Base-by-base conservation (phyloP, 192 early-diverging fungal genomes). In the Umbelopsis sp. region DNA sequence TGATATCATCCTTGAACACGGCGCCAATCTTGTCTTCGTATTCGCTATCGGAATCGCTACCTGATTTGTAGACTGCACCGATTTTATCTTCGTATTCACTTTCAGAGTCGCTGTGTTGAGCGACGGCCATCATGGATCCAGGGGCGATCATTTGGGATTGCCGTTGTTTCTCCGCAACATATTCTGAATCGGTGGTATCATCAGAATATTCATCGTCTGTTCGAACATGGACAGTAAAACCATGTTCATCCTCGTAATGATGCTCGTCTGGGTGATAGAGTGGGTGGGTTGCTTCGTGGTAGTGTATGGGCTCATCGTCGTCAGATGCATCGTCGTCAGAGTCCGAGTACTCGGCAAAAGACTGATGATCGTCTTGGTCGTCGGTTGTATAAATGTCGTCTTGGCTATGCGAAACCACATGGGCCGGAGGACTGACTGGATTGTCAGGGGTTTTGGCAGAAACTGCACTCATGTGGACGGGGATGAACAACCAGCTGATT, bases 171-270 rank as follows among this genome's bases (percentile, higher is more conserved):
- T 67, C 66, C 25, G 46, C 66, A 27, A 49, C 47, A 27, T 67
- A 67, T 49, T 67, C 67, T 50, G 67, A 68, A 50, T 49, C 49
- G 3, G 30, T 51, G 25, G 67, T 49, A 27, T 68, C 67, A 44
- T 68, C 67, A 50, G 47, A 37, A 11, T 50, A 51, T 25, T 51
- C 67, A 51, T 68, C 67, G 41, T 68, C 67, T 20, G 49, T 51
- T 49, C 49, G 25, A 16, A 51, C 49, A 37, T 51, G 47, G n/a
- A 51, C 49, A 25, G 49, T 68, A 35, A 48, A 51, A 6, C 49
- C 67, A 51, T 41, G 47, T 23, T 68, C 33, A 6, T 68, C 49
- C 44, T 68, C 49, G n/a, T 41, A 68, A 2, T 68, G 12, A 3
- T 16, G 23, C 25, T 50, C 51, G 33, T 68, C 48, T 7, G 67